phyloP scores from a whole-genome alignment of 2,329 filamentous ascomycete genomes.

The Ascochyta fabae region DNA sequence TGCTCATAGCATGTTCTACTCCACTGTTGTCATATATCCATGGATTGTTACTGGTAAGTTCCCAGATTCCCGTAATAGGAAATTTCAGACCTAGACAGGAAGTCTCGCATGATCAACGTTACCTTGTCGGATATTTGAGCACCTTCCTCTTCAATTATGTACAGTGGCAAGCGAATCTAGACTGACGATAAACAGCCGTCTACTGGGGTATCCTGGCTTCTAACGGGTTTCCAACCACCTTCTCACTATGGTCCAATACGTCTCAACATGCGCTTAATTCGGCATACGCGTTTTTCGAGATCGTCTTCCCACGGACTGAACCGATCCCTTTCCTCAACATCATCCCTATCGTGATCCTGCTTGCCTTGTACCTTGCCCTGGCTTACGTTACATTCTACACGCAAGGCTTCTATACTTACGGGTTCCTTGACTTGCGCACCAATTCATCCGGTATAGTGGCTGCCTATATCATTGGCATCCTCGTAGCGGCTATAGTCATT shows the following conservation, averaged over 20 bases:
- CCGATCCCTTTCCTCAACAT: constrained; percentile 70
- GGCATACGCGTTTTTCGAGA: constrained; percentile 76
- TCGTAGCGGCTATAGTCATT: constrained; percentile 48
- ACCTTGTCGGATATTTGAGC: neutral
- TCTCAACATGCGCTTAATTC: constrained; percentile 79
- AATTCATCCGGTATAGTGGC: constrained; percentile 63
- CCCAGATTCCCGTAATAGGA: neutral
- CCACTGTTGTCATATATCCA: constrained; percentile 52
- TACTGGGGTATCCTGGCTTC: constrained; percentile 52
- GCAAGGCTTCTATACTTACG: constrained; percentile 77
- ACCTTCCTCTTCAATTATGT: neutral
- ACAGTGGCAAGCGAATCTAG: neutral
- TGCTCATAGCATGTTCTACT: constrained; percentile 52
- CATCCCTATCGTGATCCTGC: constrained; percentile 70
- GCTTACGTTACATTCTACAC: constrained; percentile 76
- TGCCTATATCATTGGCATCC: constrained; percentile 65
- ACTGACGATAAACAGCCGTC: constrained; percentile 44
- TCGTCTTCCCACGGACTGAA: constrained; percentile 70
- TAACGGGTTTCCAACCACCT: constrained; percentile 43
- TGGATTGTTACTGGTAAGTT: constrained; percentile 54
- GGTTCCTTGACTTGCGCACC: constrained; percentile 69
- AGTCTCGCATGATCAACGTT: neutral
- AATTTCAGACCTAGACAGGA: neutral
- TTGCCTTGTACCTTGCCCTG: constrained; percentile 74
- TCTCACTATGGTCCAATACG: constrained; percentile 63